Base-by-base conservation (phyloP, 1,284 basidiomycete species). In the Tilletia walkeri region DNA sequence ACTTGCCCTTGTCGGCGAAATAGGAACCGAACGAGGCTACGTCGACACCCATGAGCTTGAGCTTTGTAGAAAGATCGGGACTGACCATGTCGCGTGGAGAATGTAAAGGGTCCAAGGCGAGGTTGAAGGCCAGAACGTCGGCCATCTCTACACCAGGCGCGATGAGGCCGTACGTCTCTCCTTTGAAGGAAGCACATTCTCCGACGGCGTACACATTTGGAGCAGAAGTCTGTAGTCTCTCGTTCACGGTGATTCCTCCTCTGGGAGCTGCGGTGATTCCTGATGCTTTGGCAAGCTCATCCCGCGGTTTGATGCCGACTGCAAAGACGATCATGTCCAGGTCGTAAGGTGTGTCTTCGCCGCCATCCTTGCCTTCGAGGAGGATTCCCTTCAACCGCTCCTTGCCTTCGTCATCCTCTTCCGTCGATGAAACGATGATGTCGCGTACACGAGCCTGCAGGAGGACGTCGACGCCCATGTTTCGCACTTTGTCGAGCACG, bases 141-240 rank as follows among this genome's bases (percentile, higher is more conserved):
- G 90, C 90, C 90, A 91, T 91, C 83, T 91, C 90, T 68, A 90
- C 86, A 67, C 90, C 90, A 14, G 89, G 90, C 7, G 88, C 90
- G 75, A 91, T 90, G 30, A 91, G 84, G 14, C 90, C 90, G 75
- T 89, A 91, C 3, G 88, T 89, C 68, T 90, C 88, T 2, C 86
- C 88, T 68, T 86, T 86, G 89, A 89, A 92, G 66, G 86, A 87
- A 0, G 90, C 90, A 78, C 90, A 91, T 80, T 92, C 91, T 2
- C 91, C 91, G 67, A 92, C 89, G 2, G 91, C 91, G 73, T 88
- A 92, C 3, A 91, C 86, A 70, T 89, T 87, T 65, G 86, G 78
- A 0, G 86, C 86, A 36, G 86, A 89, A 0, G 90, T 91, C 75
- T 84, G 78, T 50, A 92, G 84, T 68, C 85, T 84, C 67, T 90